Conservation (phyloP, 495 filamentous ascomycete species). For the Hypoxylon crocopeplum region DNA sequence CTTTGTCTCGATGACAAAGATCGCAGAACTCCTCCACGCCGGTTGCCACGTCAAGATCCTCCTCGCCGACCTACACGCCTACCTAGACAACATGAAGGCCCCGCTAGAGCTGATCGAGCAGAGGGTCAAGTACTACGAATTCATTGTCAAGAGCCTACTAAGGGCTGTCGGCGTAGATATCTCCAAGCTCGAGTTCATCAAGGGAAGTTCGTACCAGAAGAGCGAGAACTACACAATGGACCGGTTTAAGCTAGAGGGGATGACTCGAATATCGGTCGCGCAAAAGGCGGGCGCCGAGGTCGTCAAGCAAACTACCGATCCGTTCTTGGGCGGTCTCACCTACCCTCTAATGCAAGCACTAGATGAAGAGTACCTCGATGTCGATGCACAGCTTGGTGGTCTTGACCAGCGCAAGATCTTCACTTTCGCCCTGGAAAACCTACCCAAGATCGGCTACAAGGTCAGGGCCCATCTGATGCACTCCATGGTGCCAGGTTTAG, state of each 20-base stretch:
- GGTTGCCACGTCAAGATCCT: constrained; percentile 83
- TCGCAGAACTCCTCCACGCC: constrained; percentile 85
- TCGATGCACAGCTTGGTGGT: constrained; percentile 81
- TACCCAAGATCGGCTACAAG: constrained; percentile 75
- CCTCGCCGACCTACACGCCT: constrained; percentile 81
- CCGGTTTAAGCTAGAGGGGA: constrained; percentile 65
- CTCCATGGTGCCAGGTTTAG: constrained; percentile 87
- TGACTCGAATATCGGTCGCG: constrained; percentile 71
- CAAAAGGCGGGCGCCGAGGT: constrained; percentile 91
- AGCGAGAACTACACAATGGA: constrained; percentile 75
- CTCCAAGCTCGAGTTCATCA: constrained; percentile 81
- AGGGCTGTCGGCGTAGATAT: constrained; percentile 75
- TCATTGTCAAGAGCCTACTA: constrained; percentile 69
- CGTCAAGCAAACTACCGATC: constrained; percentile 84
- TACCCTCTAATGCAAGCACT: constrained; percentile 91
- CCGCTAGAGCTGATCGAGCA: constrained; percentile 85
- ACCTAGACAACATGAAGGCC: constrained; percentile 84
- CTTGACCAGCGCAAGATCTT: constrained; percentile 95
- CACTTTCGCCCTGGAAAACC: constrained; percentile 73
- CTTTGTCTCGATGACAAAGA: constrained; percentile 84
- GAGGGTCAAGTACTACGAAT: constrained; percentile 75
- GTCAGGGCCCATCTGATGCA: constrained; percentile 86
- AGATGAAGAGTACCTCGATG: constrained; percentile 88
- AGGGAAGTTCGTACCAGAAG: constrained; percentile 85
- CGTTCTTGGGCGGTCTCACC: constrained; percentile 77